A percentile compares a stretch with the other conserved stretches of the same genome.
Evolutionary conservation across 2,329 filamentous ascomycete genomes (phyloP).

Genomic region (Aspergillus uvarum): DNA sequence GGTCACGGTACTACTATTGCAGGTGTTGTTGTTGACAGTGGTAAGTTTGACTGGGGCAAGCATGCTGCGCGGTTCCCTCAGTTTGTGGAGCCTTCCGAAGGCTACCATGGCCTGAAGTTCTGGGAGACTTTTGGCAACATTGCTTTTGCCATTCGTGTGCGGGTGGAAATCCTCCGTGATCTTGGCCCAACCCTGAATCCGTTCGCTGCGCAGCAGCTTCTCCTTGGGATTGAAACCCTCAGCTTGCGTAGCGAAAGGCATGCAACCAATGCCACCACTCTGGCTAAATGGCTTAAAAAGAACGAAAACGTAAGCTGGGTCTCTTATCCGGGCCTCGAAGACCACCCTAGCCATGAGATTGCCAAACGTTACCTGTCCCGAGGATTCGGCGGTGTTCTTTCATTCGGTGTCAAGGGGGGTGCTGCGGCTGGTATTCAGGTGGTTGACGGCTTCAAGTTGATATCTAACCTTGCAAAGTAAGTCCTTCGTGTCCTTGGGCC

Average conservation of each 20-base stretch:
- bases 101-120: conserved; percentile 92
- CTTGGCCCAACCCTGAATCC: conserved; percentile 80
- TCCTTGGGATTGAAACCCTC: conserved; percentile 87
- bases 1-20: conserved; percentile 91
- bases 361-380: conserved; percentile 85
- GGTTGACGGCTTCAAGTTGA: conserved; percentile 91
- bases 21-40: conserved; percentile 81
- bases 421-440: conserved; percentile 79
- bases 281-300: conserved; percentile 80
- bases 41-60: conserved; percentile 92
- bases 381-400: conserved; percentile 87
- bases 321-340: conserved; percentile 83
- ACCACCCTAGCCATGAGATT: conserved; percentile 72
- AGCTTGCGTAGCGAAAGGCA: conserved; percentile 83
- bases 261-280: conserved; percentile 74
- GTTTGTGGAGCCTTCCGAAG: conserved; percentile 79
- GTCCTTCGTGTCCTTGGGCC: conserved; percentile 13
- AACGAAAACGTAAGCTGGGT: conserved; percentile 89
- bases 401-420: conserved; percentile 89
- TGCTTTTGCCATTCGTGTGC: conserved; percentile 81
- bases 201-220: conserved; percentile 87
- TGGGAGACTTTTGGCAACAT: conserved; percentile 85
- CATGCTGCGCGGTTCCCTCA: conserved; percentile 83
- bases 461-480: conserved; percentile 89
- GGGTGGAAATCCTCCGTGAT: conserved; percentile 88